Evolutionary conservation across 805 yeast species (phyloP).

Genomic region (Pichia pseudocactophila): DNA sequence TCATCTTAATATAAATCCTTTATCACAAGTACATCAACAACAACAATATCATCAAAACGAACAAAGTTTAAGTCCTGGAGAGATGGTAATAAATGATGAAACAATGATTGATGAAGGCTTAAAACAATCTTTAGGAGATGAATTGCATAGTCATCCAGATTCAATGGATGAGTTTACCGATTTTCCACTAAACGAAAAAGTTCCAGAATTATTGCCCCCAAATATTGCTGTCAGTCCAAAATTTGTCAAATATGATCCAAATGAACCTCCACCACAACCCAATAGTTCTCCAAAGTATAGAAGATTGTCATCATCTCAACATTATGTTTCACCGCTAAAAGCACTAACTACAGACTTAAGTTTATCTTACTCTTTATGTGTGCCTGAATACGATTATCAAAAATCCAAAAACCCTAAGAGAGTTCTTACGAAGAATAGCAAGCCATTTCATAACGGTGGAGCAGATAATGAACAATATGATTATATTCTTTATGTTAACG

Average conservation of each 20-base stretch:
- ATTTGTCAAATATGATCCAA: slow-evolving; percentile 32
- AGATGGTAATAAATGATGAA: neutral
- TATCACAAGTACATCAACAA: neutral
- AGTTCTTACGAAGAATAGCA: slow-evolving; percentile 86
- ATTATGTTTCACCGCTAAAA: slow-evolving; percentile 65
- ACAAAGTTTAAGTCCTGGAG: neutral
- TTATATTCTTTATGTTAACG: slow-evolving; percentile 89
- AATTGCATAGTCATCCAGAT: neutral
- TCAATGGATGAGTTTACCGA: neutral
- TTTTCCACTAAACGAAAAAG: neutral
- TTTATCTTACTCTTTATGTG: slow-evolving; percentile 76
- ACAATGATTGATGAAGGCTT: neutral
- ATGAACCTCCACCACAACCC: slow-evolving; percentile 53
- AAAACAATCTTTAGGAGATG: neutral
- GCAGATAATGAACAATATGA: slow-evolving; percentile 83
- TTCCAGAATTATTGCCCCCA: neutral
- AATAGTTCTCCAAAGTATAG: slow-evolving; percentile 62
- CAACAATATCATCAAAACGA: neutral
- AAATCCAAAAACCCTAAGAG: slow-evolving; percentile 83
- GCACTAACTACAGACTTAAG: slow-evolving; percentile 74
- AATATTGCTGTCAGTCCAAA: slow-evolving; percentile 30
- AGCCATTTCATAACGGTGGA: slow-evolving; percentile 74
- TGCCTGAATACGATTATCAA: slow-evolving; percentile 75
- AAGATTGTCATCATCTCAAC: slow-evolving; percentile 51
- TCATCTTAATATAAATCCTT: slow-evolving; percentile 7